Conservation (phyloP, 2,329 filamentous ascomycete species). For the Penicillium polonicum region DNA sequence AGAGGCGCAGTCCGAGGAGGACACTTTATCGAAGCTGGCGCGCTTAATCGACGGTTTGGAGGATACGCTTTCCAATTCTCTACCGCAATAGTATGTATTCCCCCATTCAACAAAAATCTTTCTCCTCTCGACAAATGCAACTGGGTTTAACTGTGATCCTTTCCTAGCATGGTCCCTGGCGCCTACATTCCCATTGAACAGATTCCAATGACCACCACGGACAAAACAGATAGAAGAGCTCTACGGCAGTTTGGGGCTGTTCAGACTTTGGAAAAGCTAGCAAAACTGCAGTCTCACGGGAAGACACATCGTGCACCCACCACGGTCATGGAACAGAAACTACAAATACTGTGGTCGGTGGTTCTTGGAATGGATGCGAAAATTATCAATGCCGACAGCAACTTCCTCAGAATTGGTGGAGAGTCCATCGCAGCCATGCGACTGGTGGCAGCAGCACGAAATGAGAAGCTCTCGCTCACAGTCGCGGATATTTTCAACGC, state of each 20-base stretch:
- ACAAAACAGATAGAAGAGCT: not conserved
- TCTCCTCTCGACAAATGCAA: not conserved
- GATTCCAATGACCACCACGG: not conserved
- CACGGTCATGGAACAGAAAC: not conserved
- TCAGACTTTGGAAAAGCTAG: not conserved
- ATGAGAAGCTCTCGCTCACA: not conserved
- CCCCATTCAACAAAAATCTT: too few species aligned
- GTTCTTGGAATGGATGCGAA: not conserved
- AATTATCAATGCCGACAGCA: not conserved
- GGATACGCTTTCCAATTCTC: not conserved
- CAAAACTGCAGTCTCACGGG: not conserved
- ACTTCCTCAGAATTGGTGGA: not conserved
- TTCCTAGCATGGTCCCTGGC: not conserved
- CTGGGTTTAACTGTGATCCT: not conserved
- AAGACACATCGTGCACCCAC: not conserved
- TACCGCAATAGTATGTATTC: not conserved
- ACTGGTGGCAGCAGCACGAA: not conserved
- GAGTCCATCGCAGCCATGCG: conserved; percentile 1
- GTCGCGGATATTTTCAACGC: not conserved
- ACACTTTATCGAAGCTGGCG: not conserved
- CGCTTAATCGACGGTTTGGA: not conserved
- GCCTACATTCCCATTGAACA: not conserved
- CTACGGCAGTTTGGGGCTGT: not conserved
- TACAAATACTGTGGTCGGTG: not conserved
- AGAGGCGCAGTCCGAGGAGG: not conserved